Evolutionary conservation across 192 early-diverging fungal genomes (phyloP).

Genomic region (Thamnidium elegans): DNA sequence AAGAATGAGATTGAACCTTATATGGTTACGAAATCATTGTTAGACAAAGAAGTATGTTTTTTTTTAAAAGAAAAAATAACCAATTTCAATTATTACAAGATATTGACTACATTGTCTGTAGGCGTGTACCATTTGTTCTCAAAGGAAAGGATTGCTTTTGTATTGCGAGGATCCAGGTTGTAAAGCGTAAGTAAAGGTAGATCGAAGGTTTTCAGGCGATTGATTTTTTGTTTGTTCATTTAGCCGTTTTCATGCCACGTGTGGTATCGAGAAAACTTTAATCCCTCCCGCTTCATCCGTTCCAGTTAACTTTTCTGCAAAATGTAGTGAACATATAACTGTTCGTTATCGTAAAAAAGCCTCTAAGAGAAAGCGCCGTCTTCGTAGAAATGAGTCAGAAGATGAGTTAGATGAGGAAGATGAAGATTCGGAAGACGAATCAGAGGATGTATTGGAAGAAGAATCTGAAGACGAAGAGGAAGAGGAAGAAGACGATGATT

Average conservation of each 20-base stretch:
- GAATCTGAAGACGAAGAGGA: constrained; percentile 18
- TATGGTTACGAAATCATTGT: constrained; percentile 22
- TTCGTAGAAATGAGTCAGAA: background rate
- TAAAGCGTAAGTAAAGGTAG: constrained; percentile 2
- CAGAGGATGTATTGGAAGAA: background rate
- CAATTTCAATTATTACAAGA: background rate
- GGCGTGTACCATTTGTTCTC: constrained; percentile 21
- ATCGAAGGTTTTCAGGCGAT: background rate
- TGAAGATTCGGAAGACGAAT: constrained; percentile 17
- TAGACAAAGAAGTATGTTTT: constrained; percentile 20
- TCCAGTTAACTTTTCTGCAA: constrained; percentile 10
- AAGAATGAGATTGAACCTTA: constrained; percentile 34
- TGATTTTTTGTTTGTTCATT: background rate
- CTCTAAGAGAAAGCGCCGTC: background rate
- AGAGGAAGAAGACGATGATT: constrained; percentile 15
- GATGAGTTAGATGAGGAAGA: background rate
- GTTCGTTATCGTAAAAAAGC: constrained; percentile 1
- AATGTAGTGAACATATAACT: constrained; percentile 20
- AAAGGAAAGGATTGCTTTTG: constrained; percentile 24
- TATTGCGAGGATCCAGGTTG: constrained; percentile 16
- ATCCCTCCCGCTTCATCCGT: constrained; percentile 17
- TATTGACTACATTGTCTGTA: background rate
- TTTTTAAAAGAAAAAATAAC: too few species aligned
- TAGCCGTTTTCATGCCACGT: constrained; percentile 35
- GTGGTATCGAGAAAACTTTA: constrained; percentile 24